Base-by-base conservation (phyloP, 768 basidiomycete genomes). In the Megacollybia marginata region DNA sequence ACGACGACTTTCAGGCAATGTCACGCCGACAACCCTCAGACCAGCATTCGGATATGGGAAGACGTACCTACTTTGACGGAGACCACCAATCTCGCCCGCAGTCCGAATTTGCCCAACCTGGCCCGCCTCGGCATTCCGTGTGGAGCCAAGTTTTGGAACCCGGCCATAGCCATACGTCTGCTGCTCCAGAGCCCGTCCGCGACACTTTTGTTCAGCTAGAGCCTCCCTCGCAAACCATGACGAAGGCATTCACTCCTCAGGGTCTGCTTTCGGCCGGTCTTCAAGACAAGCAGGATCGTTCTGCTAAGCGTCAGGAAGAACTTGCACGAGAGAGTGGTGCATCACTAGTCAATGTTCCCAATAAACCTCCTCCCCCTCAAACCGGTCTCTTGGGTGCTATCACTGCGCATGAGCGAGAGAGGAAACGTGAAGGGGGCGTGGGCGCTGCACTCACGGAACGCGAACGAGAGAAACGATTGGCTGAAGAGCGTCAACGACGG, bases 351-450 rank as follows among this genome's bases (percentile, higher is more conserved):
- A 94, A 95, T 63, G 91, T 99, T n/a, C 92, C 91, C 4, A 82
- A 84, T 60, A 95, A 95, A 62, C 92, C 94, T 0, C 92, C 91
- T 0, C 90, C 92, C 2, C 94, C 96, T 8, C 92, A 95, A 67
- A 91, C 88, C 40, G 96, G 96, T 35, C 76, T 98, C 40, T 82
- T 99, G 45, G 96, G 96, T 15, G 95, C 95, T 2, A 92, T 98
- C 58, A 92, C 92, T 40, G 90, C 88, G 9, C 92, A 96, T 63
- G 92, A 99, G 66, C 79, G 91, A 47, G 95, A 98, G 50, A 76
- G 92, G 52, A 92, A 95, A 61, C 83, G 92, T 28, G 93, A 95
- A 51, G 94, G 96, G 47, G 95, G 95, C 34, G 82, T 98, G 15
- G 96, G 95, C 46, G 93, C 94, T 20, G 80, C 92, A 2, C 69